These are phyloP conservation scores for Capsella bursapastoris DNA, from an alignment of 345 rosid genomes.

Conservation along the genomic window DNA sequence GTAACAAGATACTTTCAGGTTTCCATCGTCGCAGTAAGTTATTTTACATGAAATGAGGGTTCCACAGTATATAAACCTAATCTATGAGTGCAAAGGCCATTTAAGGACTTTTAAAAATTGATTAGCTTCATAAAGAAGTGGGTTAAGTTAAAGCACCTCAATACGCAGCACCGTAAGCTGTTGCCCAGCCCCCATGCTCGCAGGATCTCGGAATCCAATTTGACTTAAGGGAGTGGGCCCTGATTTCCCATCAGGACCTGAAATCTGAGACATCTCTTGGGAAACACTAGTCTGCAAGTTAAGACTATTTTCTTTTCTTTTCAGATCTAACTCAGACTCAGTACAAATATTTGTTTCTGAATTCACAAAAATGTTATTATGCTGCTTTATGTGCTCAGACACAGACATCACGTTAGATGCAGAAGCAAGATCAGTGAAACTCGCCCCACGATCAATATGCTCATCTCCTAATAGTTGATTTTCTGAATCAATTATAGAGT, in stretches of 20 bases:
- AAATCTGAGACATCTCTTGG: slow-evolving; percentile 83
- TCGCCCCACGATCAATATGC: slow-evolving; percentile 31
- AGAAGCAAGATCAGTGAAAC: slow-evolving; percentile 41
- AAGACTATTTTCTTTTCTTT: slow-evolving; percentile 48
- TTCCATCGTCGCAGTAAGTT: background rate
- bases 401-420: slow-evolving; percentile 41
- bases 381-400: slow-evolving; percentile 43
- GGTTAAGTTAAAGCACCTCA: slow-evolving; percentile 63
- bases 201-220: slow-evolving; percentile 95
- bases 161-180: slow-evolving; percentile 85
- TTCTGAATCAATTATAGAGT: slow-evolving; percentile 42
- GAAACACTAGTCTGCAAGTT: slow-evolving; percentile 43
- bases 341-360: slow-evolving; percentile 41
- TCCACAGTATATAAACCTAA: slow-evolving; percentile 7
- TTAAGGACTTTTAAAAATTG: slow-evolving; percentile 1
- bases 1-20: slow-evolving; percentile 13
- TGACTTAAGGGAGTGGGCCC: slow-evolving; percentile 90
- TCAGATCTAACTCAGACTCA: slow-evolving; percentile 39
- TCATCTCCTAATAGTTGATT: slow-evolving; percentile 41
- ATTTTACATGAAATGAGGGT: slow-evolving; percentile 8
- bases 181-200: slow-evolving; percentile 93
- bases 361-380: slow-evolving; percentile 38
- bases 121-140: slow-evolving; percentile 18
- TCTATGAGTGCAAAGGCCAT: slow-evolving; percentile 9
- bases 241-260: slow-evolving; percentile 81